Evolutionary conservation across 228 moss, liverwort and hornwort genomes (phyloP), one percentile per base, ranked within the genome.

Genomic region (Sphagnum magellanicum): DNA sequence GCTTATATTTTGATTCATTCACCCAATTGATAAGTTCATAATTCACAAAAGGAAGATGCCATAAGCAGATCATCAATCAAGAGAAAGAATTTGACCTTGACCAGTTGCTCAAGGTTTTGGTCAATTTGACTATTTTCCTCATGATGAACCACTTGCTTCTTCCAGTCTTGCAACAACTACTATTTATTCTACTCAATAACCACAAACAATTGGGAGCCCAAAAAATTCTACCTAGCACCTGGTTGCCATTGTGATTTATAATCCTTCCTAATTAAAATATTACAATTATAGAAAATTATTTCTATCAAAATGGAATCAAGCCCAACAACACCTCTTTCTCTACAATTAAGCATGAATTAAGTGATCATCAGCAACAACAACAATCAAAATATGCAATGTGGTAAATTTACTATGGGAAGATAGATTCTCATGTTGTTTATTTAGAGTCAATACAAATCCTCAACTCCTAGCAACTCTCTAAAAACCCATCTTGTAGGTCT

Each of bases 71-170:
- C 55, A 57, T 57, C 12, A 3, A 13, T 8, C 10, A 62, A 32
- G 47, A 62, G 57, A 62, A 2, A 58, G 52, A 63, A 57, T 17
- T 71, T 65, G 10, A 89, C 95, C 87, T 92, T 87, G 58, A 70
- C 74, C 16, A 92, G 79, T 66, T 82, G 82, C 61, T 79, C 82
- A 60, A 82, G 68, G 67, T 88, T 95, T 58, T 78, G 81, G 73
- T 89, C 89, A 74, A 83, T 86, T 87, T 81, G 74, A 70, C 82
- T 86, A 61, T 92, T 84, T 79, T 82, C 92, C 75, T 89, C 89
- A 74, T 95, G 87, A 75, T 64, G 66, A 16, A 82, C 61, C 50
- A 95, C 74, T 72, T 92, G 90, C 65, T 88, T 84, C 74, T 91
- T 89, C 95, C 95, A 95, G 52, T 71, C 79, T 4, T 64, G 75